These are phyloP conservation scores for Coffea eugenioides DNA, from an alignment of 257 asterid species.

Conservation along the genomic window DNA sequence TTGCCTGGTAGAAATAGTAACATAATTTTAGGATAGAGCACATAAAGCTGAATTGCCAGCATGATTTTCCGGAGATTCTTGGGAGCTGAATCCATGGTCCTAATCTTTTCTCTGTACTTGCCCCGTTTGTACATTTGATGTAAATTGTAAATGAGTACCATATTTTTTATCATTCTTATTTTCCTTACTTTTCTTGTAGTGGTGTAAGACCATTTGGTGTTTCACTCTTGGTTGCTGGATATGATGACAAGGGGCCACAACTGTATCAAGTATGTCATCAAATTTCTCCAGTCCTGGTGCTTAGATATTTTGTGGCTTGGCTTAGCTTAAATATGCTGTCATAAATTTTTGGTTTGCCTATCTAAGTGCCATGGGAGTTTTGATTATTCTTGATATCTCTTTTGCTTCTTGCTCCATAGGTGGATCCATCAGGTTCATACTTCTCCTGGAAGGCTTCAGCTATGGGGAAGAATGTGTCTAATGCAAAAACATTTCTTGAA, in stretches of 20 bases:
- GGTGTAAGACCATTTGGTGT: slow-evolving; percentile 99
- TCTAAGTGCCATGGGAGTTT: background rate
- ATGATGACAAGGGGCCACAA: slow-evolving; percentile 98
- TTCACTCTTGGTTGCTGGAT: slow-evolving; percentile 94
- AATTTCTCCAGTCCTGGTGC: background rate
- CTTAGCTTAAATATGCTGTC: background rate
- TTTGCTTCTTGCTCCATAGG: slow-evolving; percentile 35
- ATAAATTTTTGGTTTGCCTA: background rate
- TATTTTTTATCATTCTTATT: slow-evolving; percentile 3
- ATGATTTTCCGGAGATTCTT: background rate
- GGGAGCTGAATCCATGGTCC: background rate
- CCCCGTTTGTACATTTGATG: background rate
- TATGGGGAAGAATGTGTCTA: slow-evolving; percentile 99
- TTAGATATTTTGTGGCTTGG: background rate
- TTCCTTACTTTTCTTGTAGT: slow-evolving; percentile 38
- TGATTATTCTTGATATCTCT: background rate
- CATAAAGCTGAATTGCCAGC: background rate
- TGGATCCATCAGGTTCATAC: slow-evolving; percentile 99
- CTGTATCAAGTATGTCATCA: slow-evolving; percentile 68
- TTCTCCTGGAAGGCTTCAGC: slow-evolving; percentile 99
- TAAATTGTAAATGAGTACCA: background rate
- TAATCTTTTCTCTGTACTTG: too few species aligned
- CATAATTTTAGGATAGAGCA: background rate
- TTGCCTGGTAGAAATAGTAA: background rate
- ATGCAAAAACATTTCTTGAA: slow-evolving; percentile 96